Evolutionary conservation across 2,329 filamentous ascomycete genomes (phyloP).

Genomic region (Talaromyces sp.): DNA sequence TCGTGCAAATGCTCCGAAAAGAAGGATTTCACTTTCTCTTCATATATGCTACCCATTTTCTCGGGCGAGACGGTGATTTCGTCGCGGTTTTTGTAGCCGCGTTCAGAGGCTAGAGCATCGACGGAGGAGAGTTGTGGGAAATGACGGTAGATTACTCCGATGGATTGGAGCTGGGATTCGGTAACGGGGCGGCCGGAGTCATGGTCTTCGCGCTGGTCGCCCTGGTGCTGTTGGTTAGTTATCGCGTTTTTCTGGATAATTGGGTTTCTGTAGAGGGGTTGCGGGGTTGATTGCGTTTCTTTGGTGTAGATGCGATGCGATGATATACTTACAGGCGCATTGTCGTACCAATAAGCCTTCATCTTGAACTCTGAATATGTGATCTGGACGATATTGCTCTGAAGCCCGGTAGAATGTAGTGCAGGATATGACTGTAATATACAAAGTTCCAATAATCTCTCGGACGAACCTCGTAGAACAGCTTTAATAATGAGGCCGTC

Average conservation of each 20-base stretch:
- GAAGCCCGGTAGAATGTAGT: too few relatives aligned
- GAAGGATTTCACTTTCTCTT: conserved; percentile 89
- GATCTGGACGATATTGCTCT: not conserved
- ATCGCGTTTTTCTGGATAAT: not conserved
- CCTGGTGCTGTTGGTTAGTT: conserved; percentile 52
- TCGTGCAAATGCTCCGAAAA: conserved; percentile 96
- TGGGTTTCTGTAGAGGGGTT: not conserved
- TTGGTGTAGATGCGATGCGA: not conserved
- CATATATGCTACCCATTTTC: conserved; percentile 81
- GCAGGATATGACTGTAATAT: too few relatives aligned
- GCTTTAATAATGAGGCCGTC: not conserved
- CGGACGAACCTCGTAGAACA: not conserved
- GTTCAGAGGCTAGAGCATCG: conserved; percentile 67
- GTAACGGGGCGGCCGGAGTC: conserved; percentile 72
- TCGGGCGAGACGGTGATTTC: conserved; percentile 83
- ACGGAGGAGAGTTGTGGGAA: conserved; percentile 64
- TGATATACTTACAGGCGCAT: conserved; percentile 51
- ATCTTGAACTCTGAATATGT: conserved; percentile 42
- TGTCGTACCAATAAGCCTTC: conserved; percentile 71
- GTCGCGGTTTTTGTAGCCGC: conserved; percentile 91
- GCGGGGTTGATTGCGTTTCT: conserved; percentile 10
- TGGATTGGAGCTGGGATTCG: conserved; percentile 61
- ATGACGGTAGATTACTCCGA: conserved; percentile 78
- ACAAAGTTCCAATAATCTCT: not conserved
- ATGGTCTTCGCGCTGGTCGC: conserved; percentile 89